Evolutionary conservation across 2,329 filamentous ascomycete genomes (phyloP).

Genomic region (Scolecobasidium constrictum): DNA sequence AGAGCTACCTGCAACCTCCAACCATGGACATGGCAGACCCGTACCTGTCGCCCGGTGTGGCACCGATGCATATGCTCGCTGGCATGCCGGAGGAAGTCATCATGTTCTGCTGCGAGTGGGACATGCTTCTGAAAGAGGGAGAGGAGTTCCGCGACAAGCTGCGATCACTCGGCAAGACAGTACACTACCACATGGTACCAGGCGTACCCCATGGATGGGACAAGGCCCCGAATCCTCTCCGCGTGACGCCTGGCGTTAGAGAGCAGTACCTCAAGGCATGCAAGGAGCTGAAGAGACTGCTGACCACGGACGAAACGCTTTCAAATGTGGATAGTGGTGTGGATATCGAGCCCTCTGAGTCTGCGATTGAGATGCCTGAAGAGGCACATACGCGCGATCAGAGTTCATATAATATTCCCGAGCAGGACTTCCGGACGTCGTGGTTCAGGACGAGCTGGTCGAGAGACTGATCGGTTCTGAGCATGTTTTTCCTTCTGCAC

Average conservation of each 20-base stretch:
- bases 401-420: neutral
- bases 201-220: slow-evolving; percentile 56
- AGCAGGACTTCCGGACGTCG: neutral
- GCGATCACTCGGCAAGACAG: slow-evolving; percentile 41
- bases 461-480: neutral
- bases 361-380: neutral
- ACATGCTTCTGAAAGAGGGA: slow-evolving; percentile 54
- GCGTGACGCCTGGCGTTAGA: slow-evolving; percentile 39
- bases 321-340: neutral
- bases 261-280: slow-evolving; percentile 46
- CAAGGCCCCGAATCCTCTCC: slow-evolving; percentile 52
- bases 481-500: too few relatives aligned
- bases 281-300: slow-evolving; percentile 35
- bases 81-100: slow-evolving; percentile 49
- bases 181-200: slow-evolving; percentile 47
- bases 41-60: slow-evolving; percentile 48
- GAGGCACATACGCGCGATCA: neutral
- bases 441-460: neutral
- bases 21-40: slow-evolving; percentile 43
- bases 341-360: neutral
- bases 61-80: slow-evolving; percentile 42
- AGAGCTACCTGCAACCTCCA: slow-evolving; percentile 36
- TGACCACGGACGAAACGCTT: neutral
- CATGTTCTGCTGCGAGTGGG: slow-evolving; percentile 54
- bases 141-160: slow-evolving; percentile 51